Conservation (phyloP, 225 moss, liverwort and hornwort species). For the Bryoerythrophyllum caledonicum region DNA sequence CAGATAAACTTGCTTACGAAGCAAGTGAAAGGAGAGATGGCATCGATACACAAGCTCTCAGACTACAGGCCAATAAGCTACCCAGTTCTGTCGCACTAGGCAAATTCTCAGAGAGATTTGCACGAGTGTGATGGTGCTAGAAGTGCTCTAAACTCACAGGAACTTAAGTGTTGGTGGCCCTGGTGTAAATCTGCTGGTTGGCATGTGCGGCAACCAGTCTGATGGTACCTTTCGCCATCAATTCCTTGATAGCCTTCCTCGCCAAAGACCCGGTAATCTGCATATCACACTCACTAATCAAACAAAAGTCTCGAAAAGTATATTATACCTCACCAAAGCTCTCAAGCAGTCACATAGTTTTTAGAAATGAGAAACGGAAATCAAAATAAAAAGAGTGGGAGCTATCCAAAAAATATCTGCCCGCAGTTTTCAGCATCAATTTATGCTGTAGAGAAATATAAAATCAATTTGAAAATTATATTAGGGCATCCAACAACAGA, state of each 20-base stretch:
- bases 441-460: accelerated
- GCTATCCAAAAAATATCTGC: no score
- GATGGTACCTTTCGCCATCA: slow-evolving; percentile 89
- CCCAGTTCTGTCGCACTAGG: background rate
- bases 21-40: background rate
- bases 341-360: background rate
- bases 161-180: slow-evolving; percentile 80
- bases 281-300: background rate
- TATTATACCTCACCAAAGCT: background rate
- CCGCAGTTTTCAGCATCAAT: no score
- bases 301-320: background rate
- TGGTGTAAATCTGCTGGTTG: slow-evolving; percentile 92
- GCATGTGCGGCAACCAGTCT: slow-evolving; percentile 84
- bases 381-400: no score
- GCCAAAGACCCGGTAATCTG: slow-evolving; percentile 93
- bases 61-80: background rate
- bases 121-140: background rate
- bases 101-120: no score
- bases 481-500: no score
- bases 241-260: slow-evolving; percentile 75
- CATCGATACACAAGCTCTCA: slow-evolving; percentile 8
- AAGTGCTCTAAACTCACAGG: slow-evolving; percentile 21
- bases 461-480: background rate
- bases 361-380: background rate
- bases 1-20: slow-evolving; percentile 14